Evolutionary conservation across 2,329 filamentous ascomycete genomes (phyloP).

Genomic region (Ophiostoma montium): DNA sequence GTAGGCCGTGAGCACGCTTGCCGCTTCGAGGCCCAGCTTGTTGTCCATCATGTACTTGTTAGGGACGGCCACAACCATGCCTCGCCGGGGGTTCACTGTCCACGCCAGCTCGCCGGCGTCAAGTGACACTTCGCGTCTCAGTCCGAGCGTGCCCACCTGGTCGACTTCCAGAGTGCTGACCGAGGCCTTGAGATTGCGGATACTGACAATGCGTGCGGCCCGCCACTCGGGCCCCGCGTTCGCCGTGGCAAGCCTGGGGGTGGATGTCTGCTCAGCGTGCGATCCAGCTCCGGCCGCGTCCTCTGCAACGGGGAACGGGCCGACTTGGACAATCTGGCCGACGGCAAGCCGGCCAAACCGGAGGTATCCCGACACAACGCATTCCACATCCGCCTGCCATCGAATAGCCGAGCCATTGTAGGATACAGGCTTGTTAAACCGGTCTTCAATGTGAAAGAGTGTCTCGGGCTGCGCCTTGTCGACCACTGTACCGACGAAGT

Average conservation of each 20-base stretch:
- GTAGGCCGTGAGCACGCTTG: slow-evolving; percentile 54
- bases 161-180: slow-evolving; percentile 62
- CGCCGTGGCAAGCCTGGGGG: slow-evolving; percentile 33
- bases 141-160: slow-evolving; percentile 80
- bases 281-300: slow-evolving; percentile 31
- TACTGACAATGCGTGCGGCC: slow-evolving; percentile 64
- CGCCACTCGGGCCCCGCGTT: slow-evolving; percentile 59
- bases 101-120: background rate
- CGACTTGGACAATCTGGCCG: slow-evolving; percentile 64
- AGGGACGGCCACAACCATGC: slow-evolving; percentile 64
- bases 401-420: slow-evolving; percentile 29
- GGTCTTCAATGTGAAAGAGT: slow-evolving; percentile 83
- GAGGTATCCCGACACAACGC: slow-evolving; percentile 75
- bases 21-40: slow-evolving; percentile 45
- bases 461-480: slow-evolving; percentile 47
- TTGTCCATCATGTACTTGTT: slow-evolving; percentile 43
- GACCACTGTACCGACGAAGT: slow-evolving; percentile 38
- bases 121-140: slow-evolving; percentile 24
- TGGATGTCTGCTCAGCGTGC: slow-evolving; percentile 31
- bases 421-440: slow-evolving; percentile 60
- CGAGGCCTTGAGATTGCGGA: slow-evolving; percentile 75
- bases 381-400: slow-evolving; percentile 33
- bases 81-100: slow-evolving; percentile 47
- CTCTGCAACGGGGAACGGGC: slow-evolving; percentile 55
- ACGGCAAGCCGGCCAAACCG: slow-evolving; percentile 65